Evolutionary conservation across 495 filamentous ascomycete genomes (phyloP), one percentile per base, ranked within the genome.

Genomic region (Lentithecium fluviatile): DNA sequence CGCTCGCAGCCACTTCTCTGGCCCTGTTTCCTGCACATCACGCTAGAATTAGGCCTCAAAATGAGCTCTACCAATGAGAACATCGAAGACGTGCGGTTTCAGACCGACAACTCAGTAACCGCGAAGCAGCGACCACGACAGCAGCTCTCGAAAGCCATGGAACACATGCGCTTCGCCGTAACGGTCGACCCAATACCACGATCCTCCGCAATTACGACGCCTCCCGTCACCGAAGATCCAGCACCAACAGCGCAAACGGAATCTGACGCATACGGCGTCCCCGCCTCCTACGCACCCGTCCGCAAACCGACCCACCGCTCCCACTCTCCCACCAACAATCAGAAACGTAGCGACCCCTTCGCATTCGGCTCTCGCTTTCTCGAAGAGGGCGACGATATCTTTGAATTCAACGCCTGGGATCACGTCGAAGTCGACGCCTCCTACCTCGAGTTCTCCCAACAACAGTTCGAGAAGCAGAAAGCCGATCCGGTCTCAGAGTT

Each of bases 351-450:
- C 69, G 89, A 95, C 64, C 95, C 94, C 34, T 98, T 98, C 75
- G 85, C 91, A 74, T 98, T 98, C 74, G 94, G 94, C 53, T 92
- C 89, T 11, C 90, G 94, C 46, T 85, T 82, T 65, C 85, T 98
- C 38, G 83, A 87, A 62, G 76, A 90, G 67, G 82, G 84, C 65
- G 90, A 95, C 75, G 82, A 97, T 68, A 86, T 95, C 64, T 97
- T 88, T 76, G 87, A 92, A 69, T 93, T 91, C 84, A 98, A 98
- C 73, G 94, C 94, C 38, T 98, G 94, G 94, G 94, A 98, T 74
- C 92, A 97, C 70, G 94, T 97, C 69, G 85, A 88, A 67, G 87
- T 90, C 61, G 91, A 96, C 70, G 82, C 88, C 54, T 77, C 85
- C 24, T 97, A 95, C 79, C 84, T 84, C 64, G 83, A 86, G 52